phyloP scores from a whole-genome alignment of 164 flowering plant species.

The Umbilicus rupestris region DNA sequence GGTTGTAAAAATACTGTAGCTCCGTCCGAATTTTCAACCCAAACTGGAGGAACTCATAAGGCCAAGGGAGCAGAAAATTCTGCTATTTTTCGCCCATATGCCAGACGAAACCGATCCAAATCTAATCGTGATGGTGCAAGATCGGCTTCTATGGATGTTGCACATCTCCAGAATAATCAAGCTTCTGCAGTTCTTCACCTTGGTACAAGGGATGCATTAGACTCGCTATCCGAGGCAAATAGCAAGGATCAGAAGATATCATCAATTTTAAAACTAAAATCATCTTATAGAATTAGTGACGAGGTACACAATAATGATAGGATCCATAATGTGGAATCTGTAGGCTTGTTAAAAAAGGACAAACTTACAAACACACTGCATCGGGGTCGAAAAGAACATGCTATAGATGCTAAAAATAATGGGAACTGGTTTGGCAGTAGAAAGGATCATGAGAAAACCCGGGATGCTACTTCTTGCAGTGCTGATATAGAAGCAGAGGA shows the following conservation, averaged over 20 bases:
- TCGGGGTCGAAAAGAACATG: slow-evolving; percentile 18
- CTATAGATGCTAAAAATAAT: slow-evolving; percentile 15
- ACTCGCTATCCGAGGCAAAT: slow-evolving; percentile 25
- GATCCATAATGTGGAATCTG: slow-evolving; percentile 34
- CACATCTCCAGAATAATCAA: slow-evolving; percentile 38
- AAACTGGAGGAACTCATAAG: slow-evolving; percentile 40
- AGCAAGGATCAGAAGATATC: slow-evolving; percentile 27
- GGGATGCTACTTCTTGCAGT: not conserved
- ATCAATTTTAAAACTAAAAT: slow-evolving; percentile 30
- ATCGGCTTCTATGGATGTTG: slow-evolving; percentile 37
- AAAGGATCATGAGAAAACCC: not conserved
- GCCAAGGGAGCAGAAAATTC: slow-evolving; percentile 68
- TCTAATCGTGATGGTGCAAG: slow-evolving; percentile 56
- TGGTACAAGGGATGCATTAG: slow-evolving; percentile 44
- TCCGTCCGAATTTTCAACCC: slow-evolving; percentile 56
- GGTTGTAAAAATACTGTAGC: slow-evolving; percentile 30
- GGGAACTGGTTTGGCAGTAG: not conserved
- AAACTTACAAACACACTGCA: slow-evolving; percentile 15
- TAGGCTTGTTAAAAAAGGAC: slow-evolving; percentile 21
- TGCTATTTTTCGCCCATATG: slow-evolving; percentile 61
- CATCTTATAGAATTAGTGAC: slow-evolving; percentile 34
- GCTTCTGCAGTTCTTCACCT: slow-evolving; percentile 38
- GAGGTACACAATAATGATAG: slow-evolving; percentile 22
- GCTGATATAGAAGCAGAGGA: not conserved
- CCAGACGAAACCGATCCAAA: slow-evolving; percentile 70